phyloP scores from a whole-genome alignment of 2,329 filamentous ascomycete species.

The Pseudogymnoascus sp. region DNA sequence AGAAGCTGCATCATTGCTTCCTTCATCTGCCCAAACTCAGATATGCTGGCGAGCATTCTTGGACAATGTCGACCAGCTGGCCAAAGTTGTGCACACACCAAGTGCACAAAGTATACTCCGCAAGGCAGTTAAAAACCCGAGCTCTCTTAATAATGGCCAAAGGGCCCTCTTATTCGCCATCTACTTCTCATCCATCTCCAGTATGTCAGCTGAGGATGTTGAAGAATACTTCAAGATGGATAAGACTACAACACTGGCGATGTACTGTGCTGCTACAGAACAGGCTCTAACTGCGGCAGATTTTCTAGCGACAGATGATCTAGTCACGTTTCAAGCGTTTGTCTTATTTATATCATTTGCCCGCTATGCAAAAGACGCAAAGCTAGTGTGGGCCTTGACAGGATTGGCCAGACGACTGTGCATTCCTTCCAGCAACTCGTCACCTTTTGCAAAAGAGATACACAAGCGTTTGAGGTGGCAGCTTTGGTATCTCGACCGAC shows the following conservation, averaged over 20 bases:
- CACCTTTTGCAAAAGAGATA: conserved; percentile 47
- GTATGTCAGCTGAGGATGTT: conserved; percentile 31
- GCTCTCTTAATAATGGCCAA: conserved; percentile 59
- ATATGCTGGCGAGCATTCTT: background rate
- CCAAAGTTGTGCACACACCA: conserved; percentile 3
- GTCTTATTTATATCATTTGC: conserved; percentile 49
- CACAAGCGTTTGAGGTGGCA: conserved; percentile 53
- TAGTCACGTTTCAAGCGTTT: conserved; percentile 55
- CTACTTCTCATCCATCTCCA: conserved; percentile 22
- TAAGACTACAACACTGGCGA: conserved; percentile 32
- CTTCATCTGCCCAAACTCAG: background rate
- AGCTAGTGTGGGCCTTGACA: conserved; percentile 57
- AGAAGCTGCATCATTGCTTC: background rate
- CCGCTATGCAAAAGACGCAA: conserved; percentile 43
- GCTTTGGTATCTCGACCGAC: conserved; percentile 51
- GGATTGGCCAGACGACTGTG: conserved; percentile 49
- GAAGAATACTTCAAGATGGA: conserved; percentile 30
- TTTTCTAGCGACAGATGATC: conserved; percentile 52
- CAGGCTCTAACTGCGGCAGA: conserved; percentile 54
- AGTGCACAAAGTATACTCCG: background rate
- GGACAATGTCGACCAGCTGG: conserved; percentile 5
- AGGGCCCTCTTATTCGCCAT: conserved; percentile 41
- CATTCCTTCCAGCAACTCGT: conserved; percentile 33
- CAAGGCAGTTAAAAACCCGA: background rate
- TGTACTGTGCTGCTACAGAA: conserved; percentile 44